Evolutionary conservation across 495 filamentous ascomycete species (phyloP).

Genomic region (Penicillium cosmopolitanum): DNA sequence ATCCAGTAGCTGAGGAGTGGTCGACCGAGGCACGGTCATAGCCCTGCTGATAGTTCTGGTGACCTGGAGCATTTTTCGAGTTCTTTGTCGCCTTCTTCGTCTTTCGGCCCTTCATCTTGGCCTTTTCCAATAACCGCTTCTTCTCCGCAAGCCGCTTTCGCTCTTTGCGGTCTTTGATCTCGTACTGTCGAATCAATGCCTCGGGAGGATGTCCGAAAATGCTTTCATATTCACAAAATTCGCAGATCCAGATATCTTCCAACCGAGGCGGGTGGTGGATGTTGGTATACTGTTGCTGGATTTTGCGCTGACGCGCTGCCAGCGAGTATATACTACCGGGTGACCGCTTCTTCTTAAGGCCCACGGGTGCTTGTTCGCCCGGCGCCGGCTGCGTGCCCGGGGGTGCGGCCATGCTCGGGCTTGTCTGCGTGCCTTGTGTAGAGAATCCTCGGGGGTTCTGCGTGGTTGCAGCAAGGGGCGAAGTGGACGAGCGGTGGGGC

Average conservation of each 20-base stretch:
- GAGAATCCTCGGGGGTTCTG: conserved; percentile 45
- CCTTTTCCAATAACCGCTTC: conserved; percentile 84
- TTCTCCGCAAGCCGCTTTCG: conserved; percentile 82
- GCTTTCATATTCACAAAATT: conserved; percentile 86
- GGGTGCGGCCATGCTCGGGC: conserved; percentile 51
- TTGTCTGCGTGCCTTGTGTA: conserved; percentile 68
- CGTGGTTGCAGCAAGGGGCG: conserved; percentile 30
- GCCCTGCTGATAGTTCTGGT: conserved; percentile 46
- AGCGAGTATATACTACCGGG: conserved; percentile 61
- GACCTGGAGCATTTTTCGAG: conserved; percentile 54
- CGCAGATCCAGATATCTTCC: conserved; percentile 92
- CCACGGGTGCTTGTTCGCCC: conserved; percentile 38
- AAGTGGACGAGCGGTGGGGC: conserved; percentile 40
- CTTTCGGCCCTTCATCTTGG: conserved; percentile 93
- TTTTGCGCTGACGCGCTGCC: conserved; percentile 68
- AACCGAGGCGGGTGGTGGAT: conserved; percentile 71
- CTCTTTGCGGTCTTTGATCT: conserved; percentile 88
- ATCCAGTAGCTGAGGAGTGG: conserved; percentile 44
- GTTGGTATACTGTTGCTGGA: conserved; percentile 73
- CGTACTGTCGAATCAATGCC: conserved; percentile 87
- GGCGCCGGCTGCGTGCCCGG: conserved; percentile 38
- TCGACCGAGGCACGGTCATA: conserved; percentile 52
- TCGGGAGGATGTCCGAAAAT: conserved; percentile 83
- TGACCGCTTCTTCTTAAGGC: conserved; percentile 60
- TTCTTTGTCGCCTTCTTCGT: conserved; percentile 72